Conservation (phyloP, 306 rosid species). For the Vicia villosa region DNA sequence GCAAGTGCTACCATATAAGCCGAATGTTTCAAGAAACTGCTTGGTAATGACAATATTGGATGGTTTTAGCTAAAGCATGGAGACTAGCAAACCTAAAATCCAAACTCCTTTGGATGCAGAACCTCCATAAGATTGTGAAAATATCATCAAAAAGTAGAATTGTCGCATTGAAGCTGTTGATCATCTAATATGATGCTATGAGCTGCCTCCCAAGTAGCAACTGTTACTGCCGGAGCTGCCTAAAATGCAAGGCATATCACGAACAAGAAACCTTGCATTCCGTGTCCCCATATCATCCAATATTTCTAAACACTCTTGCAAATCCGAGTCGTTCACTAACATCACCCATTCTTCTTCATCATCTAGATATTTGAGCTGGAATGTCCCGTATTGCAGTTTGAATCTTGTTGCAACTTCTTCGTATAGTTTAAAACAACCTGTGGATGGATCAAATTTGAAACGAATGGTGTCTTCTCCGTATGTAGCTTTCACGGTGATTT, state of each 20-base stretch:
- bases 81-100: too few relatives aligned
- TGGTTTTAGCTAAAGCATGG: too few relatives aligned
- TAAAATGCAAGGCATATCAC: constrained; percentile 50
- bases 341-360: constrained; percentile 94
- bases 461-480: constrained; percentile 71
- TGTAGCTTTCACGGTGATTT: constrained; percentile 70
- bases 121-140: constrained; percentile 20
- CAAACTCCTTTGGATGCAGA: constrained; percentile 22
- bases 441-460: constrained; percentile 67
- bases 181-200: constrained; percentile 37
- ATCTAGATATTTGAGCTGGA: constrained; percentile 77
- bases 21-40: constrained; percentile 9
- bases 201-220: constrained; percentile 53
- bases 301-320: constrained; percentile 77
- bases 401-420: constrained; percentile 78
- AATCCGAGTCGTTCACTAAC: constrained; percentile 67
- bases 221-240: constrained; percentile 69
- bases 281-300: constrained; percentile 59
- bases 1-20: constrained; percentile 21
- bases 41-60: constrained; percentile 1
- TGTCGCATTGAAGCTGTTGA: constrained; percentile 19
- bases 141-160: constrained; percentile 12
- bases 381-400: constrained; percentile 65
- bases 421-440: constrained; percentile 60
- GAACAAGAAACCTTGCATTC: constrained; percentile 66